Base-by-base conservation (phyloP, 2,329 filamentous ascomycete genomes). In the Triangularia setosa region DNA sequence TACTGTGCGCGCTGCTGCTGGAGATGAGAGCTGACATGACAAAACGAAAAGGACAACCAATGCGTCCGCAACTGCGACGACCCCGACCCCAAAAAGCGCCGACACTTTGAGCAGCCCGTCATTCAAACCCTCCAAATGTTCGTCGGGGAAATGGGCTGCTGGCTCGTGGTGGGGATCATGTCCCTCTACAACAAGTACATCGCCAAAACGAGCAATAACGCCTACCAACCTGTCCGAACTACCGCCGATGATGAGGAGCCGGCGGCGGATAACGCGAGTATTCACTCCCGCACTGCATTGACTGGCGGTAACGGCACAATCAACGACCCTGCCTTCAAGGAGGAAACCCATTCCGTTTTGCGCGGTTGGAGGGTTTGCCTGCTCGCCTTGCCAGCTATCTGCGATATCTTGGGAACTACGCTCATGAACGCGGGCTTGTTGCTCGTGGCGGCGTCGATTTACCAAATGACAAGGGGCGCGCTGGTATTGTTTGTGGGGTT, bases 51-150 rank as follows among this genome's bases (percentile, higher is more conserved):
- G 91, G 95, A 99, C 76, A 96, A 97, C 82, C 92, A 97, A 88
- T 99, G 95, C 79, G 91, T 98, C 48, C 86, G 90, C 69, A 87
- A 98, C 80, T 99, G 95, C 81, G 87, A 92, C 72, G 83, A 86
- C 65, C 81, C 85, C 23, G 80, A 92, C 72, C 85, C 86, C 9
- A 83, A 83, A 65, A 85, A 89, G 69, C 89, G 87, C 61, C 80
- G 85, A 68, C 84, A 86, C 71, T 98, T 99, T 78, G 92, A 97
- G 76, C 94, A 98, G 75, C 95, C 95, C 18, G 93, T 99, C 60
- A 87, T 98, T 62, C 95, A 99, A 76, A 98, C 95, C 68, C 87
- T 92, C 1, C 95, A 98, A 77, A 99, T 99, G 95, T 99, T 99
- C 76, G 84, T 97, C 67, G 95, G 95, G 63, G 95, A 99, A 77